Conservation (phyloP, 805 yeast species). For the Yamadazyma sp. region DNA sequence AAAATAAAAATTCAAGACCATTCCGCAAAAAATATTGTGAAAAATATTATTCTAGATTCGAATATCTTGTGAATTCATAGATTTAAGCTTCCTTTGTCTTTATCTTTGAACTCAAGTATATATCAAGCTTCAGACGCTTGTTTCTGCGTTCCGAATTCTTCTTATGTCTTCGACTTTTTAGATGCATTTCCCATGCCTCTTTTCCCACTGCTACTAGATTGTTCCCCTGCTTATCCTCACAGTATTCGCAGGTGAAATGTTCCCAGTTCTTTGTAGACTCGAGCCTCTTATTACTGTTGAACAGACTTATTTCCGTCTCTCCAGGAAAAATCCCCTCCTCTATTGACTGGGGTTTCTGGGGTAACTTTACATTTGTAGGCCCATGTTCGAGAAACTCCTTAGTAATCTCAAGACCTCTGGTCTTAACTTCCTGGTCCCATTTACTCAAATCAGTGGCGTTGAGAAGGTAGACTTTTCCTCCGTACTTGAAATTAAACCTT, state of each 20-base stretch:
- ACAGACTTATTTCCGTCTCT: slow-evolving; percentile 17
- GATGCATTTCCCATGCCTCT: slow-evolving; percentile 67
- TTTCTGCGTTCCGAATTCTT: slow-evolving; percentile 18
- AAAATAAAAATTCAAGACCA: no score
- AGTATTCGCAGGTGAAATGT: slow-evolving; percentile 65
- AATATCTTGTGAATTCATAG: no score
- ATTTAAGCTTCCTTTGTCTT: no score
- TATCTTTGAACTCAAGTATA: slow-evolving; percentile 1
- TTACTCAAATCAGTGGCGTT: slow-evolving; percentile 70
- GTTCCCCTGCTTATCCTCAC: slow-evolving; percentile 56
- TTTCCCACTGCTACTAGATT: slow-evolving; percentile 70
- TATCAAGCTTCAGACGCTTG: slow-evolving; percentile 4
- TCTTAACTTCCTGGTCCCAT: slow-evolving; percentile 61
- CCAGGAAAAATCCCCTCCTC: slow-evolving; percentile 25
- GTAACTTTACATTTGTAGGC: slow-evolving; percentile 22
- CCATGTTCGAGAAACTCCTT: slow-evolving; percentile 32
- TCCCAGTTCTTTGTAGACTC: slow-evolving; percentile 52
- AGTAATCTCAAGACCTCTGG: slow-evolving; percentile 55
- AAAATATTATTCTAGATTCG: no score
- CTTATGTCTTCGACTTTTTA: slow-evolving; percentile 66
- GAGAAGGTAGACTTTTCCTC: slow-evolving; percentile 64
- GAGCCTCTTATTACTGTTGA: slow-evolving; percentile 40
- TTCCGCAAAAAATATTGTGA: no score
- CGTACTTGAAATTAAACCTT: slow-evolving; percentile 47
- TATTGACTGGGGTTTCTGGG: slow-evolving; percentile 30